Evolutionary conservation across 805 yeast species (phyloP).

Genomic region (Myxozyma neglecta): DNA sequence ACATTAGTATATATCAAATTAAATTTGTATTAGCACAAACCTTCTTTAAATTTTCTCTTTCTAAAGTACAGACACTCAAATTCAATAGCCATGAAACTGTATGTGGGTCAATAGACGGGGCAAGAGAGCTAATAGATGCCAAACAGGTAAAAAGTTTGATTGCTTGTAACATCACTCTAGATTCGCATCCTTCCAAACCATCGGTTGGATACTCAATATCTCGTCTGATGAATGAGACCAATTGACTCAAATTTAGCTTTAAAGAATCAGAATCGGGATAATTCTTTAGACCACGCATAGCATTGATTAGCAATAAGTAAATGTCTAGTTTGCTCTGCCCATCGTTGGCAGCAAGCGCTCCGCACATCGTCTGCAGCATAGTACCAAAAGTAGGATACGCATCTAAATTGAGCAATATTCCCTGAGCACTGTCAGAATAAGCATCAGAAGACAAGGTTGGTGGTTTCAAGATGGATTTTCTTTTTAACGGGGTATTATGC

Average conservation of each 20-base stretch:
- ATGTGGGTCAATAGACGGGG: slow-evolving; percentile 11
- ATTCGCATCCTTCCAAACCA: slow-evolving; percentile 21
- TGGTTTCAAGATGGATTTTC: slow-evolving; percentile 22
- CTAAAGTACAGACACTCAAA: slow-evolving; percentile 7
- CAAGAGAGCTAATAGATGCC: slow-evolving; percentile 4
- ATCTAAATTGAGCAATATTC: slow-evolving; percentile 11
- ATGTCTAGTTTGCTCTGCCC: slow-evolving; percentile 21
- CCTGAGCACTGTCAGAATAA: neutral
- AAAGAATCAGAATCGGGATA: slow-evolving; percentile 19
- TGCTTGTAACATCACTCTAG: slow-evolving; percentile 21
- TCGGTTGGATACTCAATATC: slow-evolving; percentile 24
- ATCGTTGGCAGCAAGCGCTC: slow-evolving; percentile 20
- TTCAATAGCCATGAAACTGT: slow-evolving; percentile 14
- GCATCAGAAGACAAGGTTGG: neutral
- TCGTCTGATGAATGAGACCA: slow-evolving; percentile 20
- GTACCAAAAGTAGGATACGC: slow-evolving; percentile 21
- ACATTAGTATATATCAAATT: neutral
- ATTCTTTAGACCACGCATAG: slow-evolving; percentile 10
- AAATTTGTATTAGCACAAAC: neutral
- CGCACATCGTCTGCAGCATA: slow-evolving; percentile 23
- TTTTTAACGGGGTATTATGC: neutral
- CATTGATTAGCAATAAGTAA: slow-evolving; percentile 12
- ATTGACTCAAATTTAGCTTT: neutral
- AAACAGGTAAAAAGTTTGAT: slow-evolving; percentile 13
- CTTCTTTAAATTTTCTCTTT: slow-evolving; percentile 11